Evolutionary conservation across 768 basidiomycete genomes (phyloP), one percentile per base, ranked within the genome.

Genomic region (Termitomyces sp.): DNA sequence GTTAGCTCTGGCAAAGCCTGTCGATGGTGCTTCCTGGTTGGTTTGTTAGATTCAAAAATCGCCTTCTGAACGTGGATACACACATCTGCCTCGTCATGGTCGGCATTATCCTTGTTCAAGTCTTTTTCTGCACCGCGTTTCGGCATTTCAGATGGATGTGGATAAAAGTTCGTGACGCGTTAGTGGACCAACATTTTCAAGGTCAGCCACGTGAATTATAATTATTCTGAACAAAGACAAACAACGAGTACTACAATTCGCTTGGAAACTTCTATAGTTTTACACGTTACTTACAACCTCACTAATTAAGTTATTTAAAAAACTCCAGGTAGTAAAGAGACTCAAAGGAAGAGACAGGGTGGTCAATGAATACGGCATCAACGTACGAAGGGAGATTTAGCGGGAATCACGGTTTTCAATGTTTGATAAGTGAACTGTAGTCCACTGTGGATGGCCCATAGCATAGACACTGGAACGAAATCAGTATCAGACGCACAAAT

Each of bases 101-200:
- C 79, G 20, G 54, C 68, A 32, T 74, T 78, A 61, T 86, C 87
- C 67, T 85, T 90, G 11, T 80, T 78, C 38, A 93, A 69, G 66
- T 93, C 88, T 62, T 74, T 83, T 56, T 92, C 91, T 70, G 91
- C 91, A 59, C 79, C 82, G 71, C 91, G 83, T 74, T 92, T 92
- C 88, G 63, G 45, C 60, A 51, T 60, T 49, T 56, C 14, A 17
- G 31, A 15, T 43, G 46, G 47, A 32, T 38, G 36, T 10, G 12
- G 32, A 43, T 51, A 42, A 42, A 51, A 42, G 40, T 38, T 50
- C 49, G 57, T 50, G 57, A 54, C 59, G 60, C 63, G 56, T 54
- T 48, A 51, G 47, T 53, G 43, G 47, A 36, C 32, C 56, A 59
- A 57, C 48, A 60, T 62, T 57, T 58, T 14, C 25, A 5, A 59